Evolutionary conservation across 257 asterid genomes (phyloP), one percentile per base, ranked within the genome.

Genomic region (Linderniella brevidens): DNA sequence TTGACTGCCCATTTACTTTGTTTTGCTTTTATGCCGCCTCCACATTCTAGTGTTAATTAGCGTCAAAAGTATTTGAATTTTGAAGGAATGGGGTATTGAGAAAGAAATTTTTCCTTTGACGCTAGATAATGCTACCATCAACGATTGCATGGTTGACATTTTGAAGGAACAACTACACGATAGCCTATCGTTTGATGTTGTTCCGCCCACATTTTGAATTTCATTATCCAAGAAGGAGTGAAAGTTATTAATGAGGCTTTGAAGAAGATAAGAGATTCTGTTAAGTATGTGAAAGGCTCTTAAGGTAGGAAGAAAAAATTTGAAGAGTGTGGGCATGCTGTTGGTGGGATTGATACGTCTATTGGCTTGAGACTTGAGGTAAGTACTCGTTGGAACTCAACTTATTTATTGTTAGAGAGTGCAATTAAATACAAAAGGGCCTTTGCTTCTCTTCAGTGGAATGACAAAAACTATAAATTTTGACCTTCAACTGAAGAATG

Each of bases 301-400:
- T 3, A 40, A 13, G 44, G 15, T 40, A 40, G 13, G 44, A 40
- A 40, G 44, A 40, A 40, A 40, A 16, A n/a, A 46, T 6, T 46
- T 46, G 13, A 46, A 46, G 51, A 46, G 9, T 46, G 51, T 19
- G 51, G 15, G 16, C 0, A 9, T 8, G 37, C 12, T 3, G 13
- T 15, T 1, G 32, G 32, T 18, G 25, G n/a, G 14, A 46, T 46
- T 46, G 32, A 46, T 8, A 46, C 0, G 18, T 11, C 14, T 19
- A 18, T 46, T 46, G 35, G 51, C 13, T 46, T 46, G 12, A 12
- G 32, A 46, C 20, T 46, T 18, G 25, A 46, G 10, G 51, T 46
- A 8, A 15, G 35, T 46, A 18, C 14, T 46, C 51, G 51, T 8
- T 46, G 51, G 51, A 46, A 46, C 13, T 46, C 37, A 9, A 46